Evolutionary conservation across 768 basidiomycete genomes (phyloP), one percentile per base, ranked within the genome.

Genomic region (Serendipita sp.): DNA sequence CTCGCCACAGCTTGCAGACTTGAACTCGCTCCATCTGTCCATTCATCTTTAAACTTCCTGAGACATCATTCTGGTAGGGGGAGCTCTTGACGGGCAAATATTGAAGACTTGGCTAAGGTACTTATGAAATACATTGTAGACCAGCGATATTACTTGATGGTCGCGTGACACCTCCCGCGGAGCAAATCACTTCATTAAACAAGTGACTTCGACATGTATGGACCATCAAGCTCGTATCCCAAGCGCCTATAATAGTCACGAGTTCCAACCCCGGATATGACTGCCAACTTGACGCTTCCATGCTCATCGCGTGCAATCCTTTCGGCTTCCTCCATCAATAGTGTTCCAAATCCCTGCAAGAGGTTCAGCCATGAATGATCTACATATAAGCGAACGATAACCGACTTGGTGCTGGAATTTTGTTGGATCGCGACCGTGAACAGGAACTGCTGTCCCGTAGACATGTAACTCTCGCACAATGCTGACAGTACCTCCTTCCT

Each of bases 291-390:
- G 67, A 88, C 78, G 73, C 92, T 97, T 18, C 90, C 95, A 67
- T 99, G 96, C 72, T 99, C 96, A 71, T 97, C 95, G 68, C 87
- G 78, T 30, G 96, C 93, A 78, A 99, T 98, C 70, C 95, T 82
- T 74, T 98, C 96, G 7, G 96, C 96, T 76, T 99, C 96, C 72
- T 99, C 96, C 96, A 99, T 99, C 67, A 99, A 76, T 67, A 98
- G 74, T 35, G 93, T 96, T 11, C 96, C 96, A 73, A 98, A 97
- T 5, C 96, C 96, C 83, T 94, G 72, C 46, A 70, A 68, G 67
- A 68, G 51, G 58, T 48, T 64, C 69, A 63, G 67, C 66, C 69
- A 70, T 38, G 64, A 63, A 64, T 38, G 8, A 13, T 41, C 38
- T 41, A 5, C 13, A 5, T 13, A 41, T 41, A 60, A 44, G 68